Base-by-base conservation (phyloP, 345 rosid species). In the Eutrema japonicum region DNA sequence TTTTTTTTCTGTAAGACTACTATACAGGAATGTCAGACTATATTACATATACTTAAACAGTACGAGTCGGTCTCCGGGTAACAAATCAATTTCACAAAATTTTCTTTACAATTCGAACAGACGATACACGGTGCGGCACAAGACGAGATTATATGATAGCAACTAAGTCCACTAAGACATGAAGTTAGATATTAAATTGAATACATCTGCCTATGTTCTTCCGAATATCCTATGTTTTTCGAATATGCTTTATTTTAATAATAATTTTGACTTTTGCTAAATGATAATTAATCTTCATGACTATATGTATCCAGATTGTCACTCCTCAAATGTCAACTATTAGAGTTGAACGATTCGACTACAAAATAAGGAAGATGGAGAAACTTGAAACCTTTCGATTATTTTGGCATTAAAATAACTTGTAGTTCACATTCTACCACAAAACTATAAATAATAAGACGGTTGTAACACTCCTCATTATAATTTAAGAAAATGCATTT, bases 231-330 rank as follows among this genome's bases (percentile, higher is more conserved):
- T 32, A 47, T 40, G 73, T 41, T 59, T 33, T 12, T 9, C 8
- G 78, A 61, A 75, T 75, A 68, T 76, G 79, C 70, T 52, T 35
- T 41, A 38, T 35, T 67, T 49, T 42, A 49, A 59, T 68, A 75
- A 9, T 60, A 13, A 7, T 45, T 53, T 68, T 68, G 74, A 68
- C 79, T 76, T 59, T 61, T 69, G 51, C 12, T 5, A 67, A 50
- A 49, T 59, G 18, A 54, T 61, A 62, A 10, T 4, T 69, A 62
- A 62, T 69, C 64, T 35, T 68, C 57, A 29, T 75, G 56, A 36
- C 14, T 8, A 5, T 58, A 41, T 74, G 27, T 49, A 49, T 75
- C 74, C 74, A 27, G 69, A 61, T 69, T 53, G 65, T 36, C 26
- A 61, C 37, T 45, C 50, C 35, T 41, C 50, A 41, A 68, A 67